Percentiles rank a stretch among this genome's conserved stretches.
phyloP scores from a whole-genome alignment of 2,329 filamentous ascomycete species.

The Aureobasidium melanogenum region DNA sequence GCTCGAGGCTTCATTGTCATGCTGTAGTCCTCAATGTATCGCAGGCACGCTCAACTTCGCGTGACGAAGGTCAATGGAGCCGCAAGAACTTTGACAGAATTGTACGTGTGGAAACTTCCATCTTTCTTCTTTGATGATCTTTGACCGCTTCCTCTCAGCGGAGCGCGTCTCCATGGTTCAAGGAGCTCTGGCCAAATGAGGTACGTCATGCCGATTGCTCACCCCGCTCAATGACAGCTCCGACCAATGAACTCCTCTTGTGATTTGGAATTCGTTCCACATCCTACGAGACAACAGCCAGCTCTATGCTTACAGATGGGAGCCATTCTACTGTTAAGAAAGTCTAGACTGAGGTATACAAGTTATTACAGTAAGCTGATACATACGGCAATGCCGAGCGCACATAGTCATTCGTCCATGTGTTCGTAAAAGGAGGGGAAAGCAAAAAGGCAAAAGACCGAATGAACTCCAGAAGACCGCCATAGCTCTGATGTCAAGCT shows the following conservation, averaged over 20 bases:
- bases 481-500: background rate
- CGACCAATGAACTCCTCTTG: background rate
- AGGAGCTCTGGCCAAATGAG: background rate
- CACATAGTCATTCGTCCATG: background rate
- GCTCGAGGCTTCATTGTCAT: background rate
- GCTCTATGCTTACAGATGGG: background rate
- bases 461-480: background rate
- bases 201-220: slow-evolving; percentile 1
- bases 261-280: slow-evolving; percentile 3
- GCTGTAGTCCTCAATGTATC: background rate
- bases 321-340: background rate
- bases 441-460: background rate
- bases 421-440: background rate
- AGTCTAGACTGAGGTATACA: background rate
- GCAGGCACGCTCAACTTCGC: background rate
- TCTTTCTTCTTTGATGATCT: background rate
- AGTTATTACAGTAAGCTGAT: background rate
- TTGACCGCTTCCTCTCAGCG: background rate
- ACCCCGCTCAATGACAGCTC: background rate
- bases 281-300: background rate
- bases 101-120: no score
- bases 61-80: background rate
- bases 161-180: background rate
- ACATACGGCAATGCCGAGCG: background rate
- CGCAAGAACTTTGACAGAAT: no score